Base-by-base conservation (phyloP, 352 stramenopile species). In the Albugo candida region DNA sequence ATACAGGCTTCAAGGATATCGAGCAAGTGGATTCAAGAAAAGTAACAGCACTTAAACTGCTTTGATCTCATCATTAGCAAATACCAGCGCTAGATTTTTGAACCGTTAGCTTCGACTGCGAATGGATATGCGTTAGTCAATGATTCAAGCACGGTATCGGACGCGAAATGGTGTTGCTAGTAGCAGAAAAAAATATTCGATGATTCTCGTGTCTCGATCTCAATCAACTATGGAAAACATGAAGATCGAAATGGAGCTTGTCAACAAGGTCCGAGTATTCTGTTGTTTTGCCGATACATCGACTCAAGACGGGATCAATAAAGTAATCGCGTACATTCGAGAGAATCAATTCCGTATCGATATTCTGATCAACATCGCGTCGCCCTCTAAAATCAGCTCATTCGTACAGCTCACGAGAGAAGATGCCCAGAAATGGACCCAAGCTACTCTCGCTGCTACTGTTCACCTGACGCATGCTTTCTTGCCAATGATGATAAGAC, bases 281-380 rank as follows among this genome's bases (percentile, higher is more conserved):
- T 61, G 76, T 43, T 84, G 74, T 52, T 60, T 51, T 4, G 81
- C 65, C 41, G 72, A 87, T 49, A 44, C 88, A 45, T 49, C 60
- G 11, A 83, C 63, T 2, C 36, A 53, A 3, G 51, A 64, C 2
- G 75, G 76, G 6, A 65, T 84, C n/a, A 37, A 65, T 31, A 70
- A 60, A 47, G 59, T 89, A 12, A 41, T 81, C 5, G 50, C 61
- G 13, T 74, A 71, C 38, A 52, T 87, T 10, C 49, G 81, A 61
- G 53, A 73, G 36, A 70, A 81, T 41, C 55, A 81, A 19, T 45
- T 83, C n/a, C 49, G 81, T 14, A 56, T 93, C 42, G 80, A 92
- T 41, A 79, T 94, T 36, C 63, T 94, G 8, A 56, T 94, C 36
- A 92, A 92, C 57, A 89, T 86, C 47, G 80, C 70, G 2, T 67